Evolutionary conservation across 1,284 basidiomycete species (phyloP).

Genomic region (Wolfiporia cocos): DNA sequence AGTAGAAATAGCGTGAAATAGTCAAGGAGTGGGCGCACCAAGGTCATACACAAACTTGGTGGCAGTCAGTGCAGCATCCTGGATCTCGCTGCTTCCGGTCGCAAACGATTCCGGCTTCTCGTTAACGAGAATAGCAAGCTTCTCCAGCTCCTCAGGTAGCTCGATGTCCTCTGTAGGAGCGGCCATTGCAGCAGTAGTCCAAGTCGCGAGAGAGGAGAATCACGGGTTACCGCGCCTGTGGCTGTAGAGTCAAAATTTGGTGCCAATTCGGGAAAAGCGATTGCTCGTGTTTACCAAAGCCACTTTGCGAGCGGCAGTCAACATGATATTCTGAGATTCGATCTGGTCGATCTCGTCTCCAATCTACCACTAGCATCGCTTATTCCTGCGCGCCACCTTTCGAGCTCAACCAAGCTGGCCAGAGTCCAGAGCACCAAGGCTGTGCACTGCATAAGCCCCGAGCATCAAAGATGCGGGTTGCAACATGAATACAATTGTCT

Average conservation of each 20-base stretch:
- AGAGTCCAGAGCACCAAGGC: too few species aligned
- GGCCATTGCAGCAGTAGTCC: slow-evolving; percentile 2
- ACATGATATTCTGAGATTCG: too few species aligned
- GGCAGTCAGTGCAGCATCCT: slow-evolving; percentile 56
- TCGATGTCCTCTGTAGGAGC: slow-evolving; percentile 8
- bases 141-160: slow-evolving; percentile 36
- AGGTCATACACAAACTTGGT: slow-evolving; percentile 79
- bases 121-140: slow-evolving; percentile 49
- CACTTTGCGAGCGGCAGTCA: too few species aligned
- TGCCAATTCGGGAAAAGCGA: slow-evolving; percentile 10
- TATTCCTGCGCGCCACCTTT: too few species aligned
- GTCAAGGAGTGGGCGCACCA: slow-evolving; percentile 44
- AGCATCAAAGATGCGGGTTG: too few species aligned
- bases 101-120: slow-evolving; percentile 48
- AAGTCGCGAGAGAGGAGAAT: not conserved
- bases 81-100: slow-evolving; percentile 49
- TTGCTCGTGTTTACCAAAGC: slow-evolving; percentile 12
- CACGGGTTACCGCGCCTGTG: not conserved
- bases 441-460: too few species aligned
- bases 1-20: not conserved
- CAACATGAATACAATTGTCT: too few species aligned
- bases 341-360: too few species aligned
- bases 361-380: too few species aligned
- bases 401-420: too few species aligned
- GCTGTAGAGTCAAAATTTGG: slow-evolving; percentile 12